Percentiles rank a stretch among this genome's conserved stretches.
Conservation (phyloP, 441 rosid species). For the Populus hybrid region DNA sequence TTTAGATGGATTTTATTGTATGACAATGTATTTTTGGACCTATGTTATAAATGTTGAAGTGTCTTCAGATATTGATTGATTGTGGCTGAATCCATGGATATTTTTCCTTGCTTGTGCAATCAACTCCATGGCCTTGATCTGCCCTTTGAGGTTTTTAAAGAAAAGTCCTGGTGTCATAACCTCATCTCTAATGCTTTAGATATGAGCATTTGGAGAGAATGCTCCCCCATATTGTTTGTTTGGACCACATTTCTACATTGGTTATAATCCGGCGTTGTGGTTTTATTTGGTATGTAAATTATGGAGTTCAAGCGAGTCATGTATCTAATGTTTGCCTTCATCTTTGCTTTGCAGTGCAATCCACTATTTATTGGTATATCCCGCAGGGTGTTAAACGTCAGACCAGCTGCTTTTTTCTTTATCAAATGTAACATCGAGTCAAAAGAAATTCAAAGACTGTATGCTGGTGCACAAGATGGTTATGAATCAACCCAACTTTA, state of each 20-base stretch:
- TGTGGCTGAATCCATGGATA: neutral
- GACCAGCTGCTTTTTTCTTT: conserved; percentile 86
- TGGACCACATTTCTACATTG: neutral
- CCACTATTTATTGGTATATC: conserved; percentile 79
- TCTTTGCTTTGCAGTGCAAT: conserved; percentile 40
- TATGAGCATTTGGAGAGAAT: neutral
- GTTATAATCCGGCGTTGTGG: neutral
- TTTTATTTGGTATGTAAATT: neutral
- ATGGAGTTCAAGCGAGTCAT: neutral
- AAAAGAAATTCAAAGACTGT: conserved; percentile 61
- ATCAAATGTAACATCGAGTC: conserved; percentile 65
- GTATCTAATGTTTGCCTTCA: neutral
- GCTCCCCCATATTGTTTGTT: neutral
- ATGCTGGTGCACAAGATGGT: conserved; percentile 79
- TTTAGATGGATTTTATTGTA: neutral
- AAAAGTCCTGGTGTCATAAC: neutral
- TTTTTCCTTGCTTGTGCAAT: neutral
- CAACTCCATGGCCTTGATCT: neutral
- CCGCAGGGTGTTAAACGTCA: conserved; percentile 63
- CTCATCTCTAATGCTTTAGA: neutral
- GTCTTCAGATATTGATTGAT: neutral
- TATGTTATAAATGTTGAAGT: neutral
- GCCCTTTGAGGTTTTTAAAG: neutral
- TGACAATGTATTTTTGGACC: neutral
- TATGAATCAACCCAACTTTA: conserved; percentile 80